These are phyloP conservation scores for Dujonia santamariae DNA, from an alignment of 1,139 yeast species.

Conservation along the genomic window DNA sequence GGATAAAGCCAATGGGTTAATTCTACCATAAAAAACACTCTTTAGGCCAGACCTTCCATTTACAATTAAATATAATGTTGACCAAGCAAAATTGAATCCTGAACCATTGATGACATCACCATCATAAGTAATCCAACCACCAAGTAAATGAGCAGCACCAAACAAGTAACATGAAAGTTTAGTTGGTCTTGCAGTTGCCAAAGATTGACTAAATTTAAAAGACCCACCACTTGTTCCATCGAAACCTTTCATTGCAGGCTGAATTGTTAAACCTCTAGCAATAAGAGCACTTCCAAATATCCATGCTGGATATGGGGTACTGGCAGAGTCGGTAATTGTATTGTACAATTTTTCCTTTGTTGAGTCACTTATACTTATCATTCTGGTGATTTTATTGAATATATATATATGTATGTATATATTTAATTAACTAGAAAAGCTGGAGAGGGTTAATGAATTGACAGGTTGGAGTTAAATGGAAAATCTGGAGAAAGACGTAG, in stretches of 20 bases:
- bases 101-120: slow-evolving; percentile 82
- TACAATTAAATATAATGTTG: slow-evolving; percentile 68
- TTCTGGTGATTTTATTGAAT: neutral
- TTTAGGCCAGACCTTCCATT: slow-evolving; percentile 63
- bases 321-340: slow-evolving; percentile 26
- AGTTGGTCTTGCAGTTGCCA: slow-evolving; percentile 34
- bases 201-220: slow-evolving; percentile 22
- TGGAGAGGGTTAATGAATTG: neutral
- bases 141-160: slow-evolving; percentile 71
- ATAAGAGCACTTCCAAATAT: slow-evolving; percentile 38
- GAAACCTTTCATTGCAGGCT: slow-evolving; percentile 17
- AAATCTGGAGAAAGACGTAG: neutral
- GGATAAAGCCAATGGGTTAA: slow-evolving; percentile 62
- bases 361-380: slow-evolving; percentile 3
- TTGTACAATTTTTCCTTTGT: slow-evolving; percentile 4
- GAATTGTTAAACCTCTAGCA: slow-evolving; percentile 39
- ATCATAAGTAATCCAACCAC: slow-evolving; percentile 79
- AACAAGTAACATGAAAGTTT: slow-evolving; percentile 43
- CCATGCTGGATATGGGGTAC: slow-evolving; percentile 57
- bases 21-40: slow-evolving; percentile 32
- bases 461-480: slow-evolving; percentile 1
- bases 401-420: neutral
- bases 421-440: neutral
- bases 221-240: slow-evolving; percentile 30
- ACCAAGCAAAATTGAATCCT: slow-evolving; percentile 89